These are phyloP conservation scores for Rhizophora apiculata DNA, from an alignment of 345 rosid species.

Conservation along the genomic window DNA sequence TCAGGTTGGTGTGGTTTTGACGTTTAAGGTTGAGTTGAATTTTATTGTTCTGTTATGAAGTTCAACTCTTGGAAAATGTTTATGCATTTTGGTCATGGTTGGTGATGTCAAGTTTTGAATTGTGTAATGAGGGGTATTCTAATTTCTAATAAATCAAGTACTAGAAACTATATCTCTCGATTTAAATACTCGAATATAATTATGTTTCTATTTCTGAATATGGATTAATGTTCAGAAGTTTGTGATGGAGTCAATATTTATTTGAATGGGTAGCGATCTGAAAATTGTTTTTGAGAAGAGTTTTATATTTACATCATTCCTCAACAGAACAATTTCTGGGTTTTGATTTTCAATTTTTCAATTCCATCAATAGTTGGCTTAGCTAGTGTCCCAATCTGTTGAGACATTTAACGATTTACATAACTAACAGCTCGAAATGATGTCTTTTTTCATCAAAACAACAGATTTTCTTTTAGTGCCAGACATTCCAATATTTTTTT, in stretches of 20 bases:
- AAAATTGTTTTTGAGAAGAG: background rate
- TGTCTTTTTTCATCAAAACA: background rate
- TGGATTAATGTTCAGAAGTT: background rate
- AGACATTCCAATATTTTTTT: conserved; percentile 19
- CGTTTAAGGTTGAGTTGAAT: background rate
- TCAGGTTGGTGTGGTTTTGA: conserved; percentile 43
- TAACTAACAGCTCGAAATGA: background rate
- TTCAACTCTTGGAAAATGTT: no score
- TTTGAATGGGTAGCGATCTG: background rate
- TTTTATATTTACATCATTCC: background rate
- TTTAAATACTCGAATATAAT: background rate
- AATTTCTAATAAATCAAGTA: background rate
- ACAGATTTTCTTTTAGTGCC: background rate
- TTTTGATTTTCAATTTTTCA: background rate
- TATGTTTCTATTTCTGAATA: background rate
- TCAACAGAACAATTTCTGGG: background rate
- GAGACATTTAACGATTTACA: background rate
- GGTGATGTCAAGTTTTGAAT: no score
- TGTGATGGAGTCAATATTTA: background rate
- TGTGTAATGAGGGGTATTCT: background rate
- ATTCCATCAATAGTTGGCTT: background rate
- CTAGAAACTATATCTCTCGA: background rate
- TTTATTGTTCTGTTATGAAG: background rate
- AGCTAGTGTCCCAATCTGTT: background rate
- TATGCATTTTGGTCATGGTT: no score